Evolutionary conservation across 768 basidiomycete species (phyloP), one percentile per base, ranked within the genome.

Genomic region (Baorangia bicolor): DNA sequence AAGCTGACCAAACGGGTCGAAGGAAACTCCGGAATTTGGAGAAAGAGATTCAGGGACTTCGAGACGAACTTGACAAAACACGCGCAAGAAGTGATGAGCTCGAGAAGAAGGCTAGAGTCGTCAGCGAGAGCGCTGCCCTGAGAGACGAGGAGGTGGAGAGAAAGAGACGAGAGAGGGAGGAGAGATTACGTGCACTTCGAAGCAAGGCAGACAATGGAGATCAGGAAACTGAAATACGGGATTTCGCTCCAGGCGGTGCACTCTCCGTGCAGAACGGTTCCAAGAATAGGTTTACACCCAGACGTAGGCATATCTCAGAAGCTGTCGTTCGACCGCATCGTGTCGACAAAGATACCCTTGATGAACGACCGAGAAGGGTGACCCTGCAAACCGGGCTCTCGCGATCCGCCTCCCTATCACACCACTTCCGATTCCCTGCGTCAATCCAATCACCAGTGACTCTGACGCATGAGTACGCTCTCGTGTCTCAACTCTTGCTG

Each of bases 1-100:
- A 80, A 41, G 78, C 86, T 2, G 90, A 94, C 61, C 79, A 80
- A 35, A 76, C 79, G 1, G 90, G 92, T 13, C 80, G 86, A 55
- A 80, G 83, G 33, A 85, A 83, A 61, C 75, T 95, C 20, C 83
- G 85, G 41, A 79, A 79, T 65, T 70, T 95, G 49, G 91, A 94
- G 72, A 85, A 83, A 67, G 92, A 95, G 75, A 88, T 95, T n/a
- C 74, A 79, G 51, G 75, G 76, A 5, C 77, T 95, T 30, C 79
- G 84, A 43, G 85, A 86, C 33, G 90, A 92, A 61, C 77, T 94
- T 30, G 91, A 94, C 64, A 78, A 79, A 64, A 86, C 86, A n/a
- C 85, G 86, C 61, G 81, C 80, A 38, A 81, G 76, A 64, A 87
- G 87, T 61, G 81, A 84, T 45, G 87, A 87, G 70, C 72, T 91